phyloP scores from a whole-genome alignment of 768 basidiomycete species.

The Tylopilus sp. region DNA sequence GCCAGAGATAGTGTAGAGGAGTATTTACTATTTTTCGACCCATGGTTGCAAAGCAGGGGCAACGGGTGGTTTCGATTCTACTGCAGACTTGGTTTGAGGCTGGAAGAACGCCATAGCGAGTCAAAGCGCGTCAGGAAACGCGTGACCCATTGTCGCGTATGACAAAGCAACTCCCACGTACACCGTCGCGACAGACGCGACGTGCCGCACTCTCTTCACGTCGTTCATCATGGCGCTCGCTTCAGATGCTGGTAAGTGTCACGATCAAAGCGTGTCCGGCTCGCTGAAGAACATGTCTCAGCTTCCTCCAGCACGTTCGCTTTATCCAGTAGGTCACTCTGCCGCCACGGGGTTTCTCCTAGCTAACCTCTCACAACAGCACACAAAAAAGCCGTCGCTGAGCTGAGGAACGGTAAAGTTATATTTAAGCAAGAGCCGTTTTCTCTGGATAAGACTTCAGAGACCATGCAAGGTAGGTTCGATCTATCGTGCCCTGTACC shows the following conservation, averaged over 20 bases:
- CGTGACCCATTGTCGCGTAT: conserved; percentile 43
- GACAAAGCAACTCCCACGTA: conserved; percentile 32
- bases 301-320: conserved; percentile 10
- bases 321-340: conserved; percentile 15
- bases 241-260: conserved; percentile 16
- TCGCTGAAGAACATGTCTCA: conserved; percentile 6
- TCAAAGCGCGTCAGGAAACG: conserved; percentile 42
- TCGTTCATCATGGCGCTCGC: conserved; percentile 20
- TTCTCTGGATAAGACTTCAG: conserved; percentile 74
- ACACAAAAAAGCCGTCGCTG: conserved; percentile 46
- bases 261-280: neutral
- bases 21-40: conserved; percentile 95
- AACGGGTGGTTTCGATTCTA: conserved; percentile 41
- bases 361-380: conserved; percentile 27
- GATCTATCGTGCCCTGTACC: neutral
- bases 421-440: conserved; percentile 71
- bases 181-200: conserved; percentile 24
- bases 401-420: conserved; percentile 75
- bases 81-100: conserved; percentile 37
- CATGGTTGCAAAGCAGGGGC: conserved; percentile 79
- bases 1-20: neutral
- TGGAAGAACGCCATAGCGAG: conserved; percentile 66
- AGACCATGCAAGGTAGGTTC: conserved; percentile 72
- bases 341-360: neutral
- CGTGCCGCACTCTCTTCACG: conserved; percentile 9